Conservation (phyloP, 1,139 yeast species). For the Chernovozyma aurita region DNA sequence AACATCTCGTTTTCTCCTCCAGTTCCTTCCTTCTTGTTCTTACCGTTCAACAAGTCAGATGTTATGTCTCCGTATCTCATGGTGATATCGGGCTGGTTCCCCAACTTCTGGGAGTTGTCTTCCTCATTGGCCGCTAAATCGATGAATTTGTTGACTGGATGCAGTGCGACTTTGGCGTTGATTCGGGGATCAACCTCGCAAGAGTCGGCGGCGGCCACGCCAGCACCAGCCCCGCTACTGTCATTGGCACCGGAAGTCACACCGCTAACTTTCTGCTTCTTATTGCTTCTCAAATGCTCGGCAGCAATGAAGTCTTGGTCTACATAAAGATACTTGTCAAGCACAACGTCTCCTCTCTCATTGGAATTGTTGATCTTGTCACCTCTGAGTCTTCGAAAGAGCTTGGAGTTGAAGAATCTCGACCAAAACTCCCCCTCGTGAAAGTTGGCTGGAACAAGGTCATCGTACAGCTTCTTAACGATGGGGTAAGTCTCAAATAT, state of each 20-base stretch:
- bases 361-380: conserved; percentile 68
- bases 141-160: conserved; percentile 53
- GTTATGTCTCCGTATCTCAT: conserved; percentile 65
- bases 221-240: too few species aligned
- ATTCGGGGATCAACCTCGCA: too few species aligned
- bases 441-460: conserved; percentile 76
- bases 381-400: conserved; percentile 85
- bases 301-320: conserved; percentile 47
- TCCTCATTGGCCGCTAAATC: conserved; percentile 79
- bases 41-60: conserved; percentile 26
- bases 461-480: conserved; percentile 85
- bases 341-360: conserved; percentile 77
- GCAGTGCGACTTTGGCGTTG: too few species aligned
- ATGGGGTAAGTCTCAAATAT: conserved; percentile 92
- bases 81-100: conserved; percentile 84
- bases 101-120: conserved; percentile 72
- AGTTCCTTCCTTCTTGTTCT: conserved; percentile 6
- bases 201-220: too few species aligned
- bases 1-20: conserved; percentile 60
- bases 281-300: too few species aligned
- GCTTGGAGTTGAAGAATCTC: conserved; percentile 85
- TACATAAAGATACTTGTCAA: conserved; percentile 75
- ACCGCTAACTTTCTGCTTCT: too few species aligned
- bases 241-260: too few species aligned
- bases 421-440: conserved; percentile 95